Conservation (phyloP, 2,329 filamentous ascomycete genomes). For the Rugonectria rugulosa region DNA sequence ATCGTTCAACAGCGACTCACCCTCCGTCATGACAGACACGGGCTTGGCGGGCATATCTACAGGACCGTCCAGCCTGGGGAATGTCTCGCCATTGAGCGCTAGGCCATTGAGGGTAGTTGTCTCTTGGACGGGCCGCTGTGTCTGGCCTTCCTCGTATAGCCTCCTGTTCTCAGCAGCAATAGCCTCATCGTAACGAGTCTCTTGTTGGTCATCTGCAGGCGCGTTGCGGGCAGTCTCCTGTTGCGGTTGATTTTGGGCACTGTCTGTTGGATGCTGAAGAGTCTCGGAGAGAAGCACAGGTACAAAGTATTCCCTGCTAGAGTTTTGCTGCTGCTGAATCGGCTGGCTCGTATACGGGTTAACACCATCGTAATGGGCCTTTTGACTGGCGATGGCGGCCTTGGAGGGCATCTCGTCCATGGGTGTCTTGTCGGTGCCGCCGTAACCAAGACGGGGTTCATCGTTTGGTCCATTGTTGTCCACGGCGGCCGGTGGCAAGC, state of each 20-base stretch:
- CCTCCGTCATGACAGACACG: constrained; percentile 31
- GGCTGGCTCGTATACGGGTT: constrained; percentile 65
- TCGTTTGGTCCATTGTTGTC: constrained; percentile 45
- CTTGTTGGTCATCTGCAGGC: constrained; percentile 12
- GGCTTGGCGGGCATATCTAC: constrained; percentile 8
- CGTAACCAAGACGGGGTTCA: constrained; percentile 51
- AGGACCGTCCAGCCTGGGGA: constrained; percentile 32
- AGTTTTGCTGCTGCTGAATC: constrained; percentile 33
- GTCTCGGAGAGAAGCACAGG: constrained; percentile 31
- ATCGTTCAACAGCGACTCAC: constrained; percentile 30
- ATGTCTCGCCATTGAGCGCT: constrained; percentile 33
- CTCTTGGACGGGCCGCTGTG: constrained; percentile 21
- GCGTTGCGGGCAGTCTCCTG: constrained; percentile 11
- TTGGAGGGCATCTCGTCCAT: constrained; percentile 59
- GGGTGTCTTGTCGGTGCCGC: constrained; percentile 52
- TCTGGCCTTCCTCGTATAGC: constrained; percentile 12
- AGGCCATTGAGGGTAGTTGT: constrained; percentile 29
- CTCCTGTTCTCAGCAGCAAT: constrained; percentile 19
- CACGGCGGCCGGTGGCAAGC: constrained; percentile 49
- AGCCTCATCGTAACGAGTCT: constrained; percentile 17
- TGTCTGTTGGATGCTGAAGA: constrained; percentile 16
- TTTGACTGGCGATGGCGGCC: constrained; percentile 57
- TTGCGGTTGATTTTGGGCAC: constrained; percentile 11
- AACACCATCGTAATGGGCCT: constrained; percentile 62
- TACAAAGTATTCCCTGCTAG: constrained; percentile 25